Evolutionary conservation across 805 yeast genomes (phyloP), one percentile per base, ranked within the genome.

Genomic region (Pichia kluyveri): DNA sequence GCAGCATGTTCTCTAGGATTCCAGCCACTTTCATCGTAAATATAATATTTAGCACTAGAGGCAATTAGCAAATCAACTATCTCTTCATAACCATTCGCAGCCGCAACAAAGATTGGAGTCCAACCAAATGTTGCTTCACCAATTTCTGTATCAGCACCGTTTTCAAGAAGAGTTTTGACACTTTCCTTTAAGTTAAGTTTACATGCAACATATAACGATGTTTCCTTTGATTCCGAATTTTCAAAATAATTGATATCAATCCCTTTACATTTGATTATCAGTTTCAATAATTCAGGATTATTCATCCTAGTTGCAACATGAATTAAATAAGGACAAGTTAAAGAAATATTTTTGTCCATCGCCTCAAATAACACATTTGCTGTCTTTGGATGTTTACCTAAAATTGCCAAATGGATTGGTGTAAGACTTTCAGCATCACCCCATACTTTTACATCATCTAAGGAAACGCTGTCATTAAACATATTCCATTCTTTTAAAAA

Each of bases 1-100:
- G 87, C 82, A 0, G 97, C 96, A 64, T 91, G 98, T 59, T 91
- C 98, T 81, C 88, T 81, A n/a, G 98, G 96, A 18, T 88, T 79
- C 98, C 98, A 91, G 0, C 97, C 97, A 45, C 93, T 83, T 42
- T 79, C 83, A 67, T 91, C 98, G 17, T 76, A 72, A 28, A 70
- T 65, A 41, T 76, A 74, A 49, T 68, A 76, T 8, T 71, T 67
- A 6, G 88, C 84, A 19, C 79, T 80, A 40, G 71, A 59, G 0
- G 68, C 65, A 30, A 82, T 63, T 52, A 91, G 70, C 9, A 76
- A 51, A 40, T 74, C 63, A 7, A 81, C 86, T 40, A 86, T 71
- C 2, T 75, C 76, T 38, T 58, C 59, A 47, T 67, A 77, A 1
- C 97, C 97, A 59, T 90, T 96, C 15, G 89, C 83, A 0, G 96